A percentile compares a stretch with the other conserved stretches of the same genome.
Conservation (phyloP, 148 eudicot genomes). For the Hydrangea macrophylla region DNA sequence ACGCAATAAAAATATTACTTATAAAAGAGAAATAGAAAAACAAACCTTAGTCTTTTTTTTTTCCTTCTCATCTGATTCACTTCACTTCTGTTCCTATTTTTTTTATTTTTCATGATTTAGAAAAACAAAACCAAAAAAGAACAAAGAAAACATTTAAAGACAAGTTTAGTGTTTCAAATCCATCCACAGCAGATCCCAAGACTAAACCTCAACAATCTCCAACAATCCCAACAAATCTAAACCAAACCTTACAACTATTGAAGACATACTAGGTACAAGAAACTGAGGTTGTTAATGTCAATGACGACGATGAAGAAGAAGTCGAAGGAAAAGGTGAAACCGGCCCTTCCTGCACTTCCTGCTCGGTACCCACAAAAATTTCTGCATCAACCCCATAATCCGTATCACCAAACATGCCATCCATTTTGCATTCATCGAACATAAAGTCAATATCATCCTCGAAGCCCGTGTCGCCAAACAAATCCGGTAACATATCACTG, state of each 20-base stretch:
- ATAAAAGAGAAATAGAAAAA: too few species aligned
- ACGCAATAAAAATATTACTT: too few species aligned
- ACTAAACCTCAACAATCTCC: slow-evolving; percentile 4
- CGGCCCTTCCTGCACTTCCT: neutral
- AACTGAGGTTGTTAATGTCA: neutral
- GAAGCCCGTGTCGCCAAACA: slow-evolving; percentile 49
- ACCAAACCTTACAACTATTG: neutral
- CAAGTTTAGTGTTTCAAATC: neutral
- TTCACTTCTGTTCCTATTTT: too few species aligned
- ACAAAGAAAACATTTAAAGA: neutral
- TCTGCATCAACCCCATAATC: neutral
- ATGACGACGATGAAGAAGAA: neutral
- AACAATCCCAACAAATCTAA: neutral
- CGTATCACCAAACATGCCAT: slow-evolving; percentile 10
- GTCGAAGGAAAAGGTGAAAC: slow-evolving; percentile 1
- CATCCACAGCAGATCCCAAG: neutral
- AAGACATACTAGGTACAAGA: neutral
- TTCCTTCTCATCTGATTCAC: too few species aligned
- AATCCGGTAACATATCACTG: slow-evolving; percentile 35
- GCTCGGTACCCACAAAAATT: slow-evolving; percentile 1
- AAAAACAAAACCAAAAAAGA: too few species aligned
- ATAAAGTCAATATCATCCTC: slow-evolving; percentile 60
- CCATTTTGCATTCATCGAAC: slow-evolving; percentile 33
- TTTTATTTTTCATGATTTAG: too few species aligned
- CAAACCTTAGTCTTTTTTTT: too few species aligned